Conservation (phyloP, 2,329 filamentous ascomycete genomes). For the Fusarium solani-melongenae region DNA sequence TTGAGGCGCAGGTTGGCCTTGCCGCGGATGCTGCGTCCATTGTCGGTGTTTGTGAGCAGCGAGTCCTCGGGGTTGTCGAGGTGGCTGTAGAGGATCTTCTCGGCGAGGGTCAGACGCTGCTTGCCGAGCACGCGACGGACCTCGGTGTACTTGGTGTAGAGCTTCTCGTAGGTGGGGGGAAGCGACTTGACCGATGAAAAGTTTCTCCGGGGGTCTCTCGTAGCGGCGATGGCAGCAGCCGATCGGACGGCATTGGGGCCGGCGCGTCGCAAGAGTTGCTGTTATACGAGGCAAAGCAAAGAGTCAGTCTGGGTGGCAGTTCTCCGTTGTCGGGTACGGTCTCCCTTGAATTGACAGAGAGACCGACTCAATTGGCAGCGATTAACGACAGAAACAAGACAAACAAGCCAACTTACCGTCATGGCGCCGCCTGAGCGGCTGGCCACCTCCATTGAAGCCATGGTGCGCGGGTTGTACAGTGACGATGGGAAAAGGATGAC, state of each 20-base stretch:
- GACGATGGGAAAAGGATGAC: constrained; percentile 27
- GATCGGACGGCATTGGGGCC: constrained; percentile 47
- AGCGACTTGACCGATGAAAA: constrained; percentile 57
- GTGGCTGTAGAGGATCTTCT: constrained; percentile 99
- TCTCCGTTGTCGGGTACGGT: constrained; percentile 2
- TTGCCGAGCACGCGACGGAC: constrained; percentile 78
- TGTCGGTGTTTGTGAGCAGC: constrained; percentile 82
- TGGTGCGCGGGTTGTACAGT: constrained; percentile 44
- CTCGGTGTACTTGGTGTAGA: constrained; percentile 79
- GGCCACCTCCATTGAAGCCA: constrained; percentile 64
- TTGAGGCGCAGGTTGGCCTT: constrained; percentile 95
- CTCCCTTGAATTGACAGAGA: not conserved
- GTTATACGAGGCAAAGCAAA: constrained; percentile 20
- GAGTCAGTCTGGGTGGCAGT: constrained; percentile 8
- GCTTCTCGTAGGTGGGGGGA: constrained; percentile 82
- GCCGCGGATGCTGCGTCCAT: constrained; percentile 86
- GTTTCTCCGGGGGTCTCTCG: constrained; percentile 49
- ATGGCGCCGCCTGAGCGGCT: constrained; percentile 60
- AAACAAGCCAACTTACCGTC: constrained; percentile 51
- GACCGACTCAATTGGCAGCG: constrained; percentile 17
- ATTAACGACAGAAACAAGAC: not conserved
- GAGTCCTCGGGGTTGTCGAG: constrained; percentile 90
- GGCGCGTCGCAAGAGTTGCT: constrained; percentile 53
- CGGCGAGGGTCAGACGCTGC: constrained; percentile 82
- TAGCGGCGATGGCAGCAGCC: constrained; percentile 40